phyloP scores from a whole-genome alignment of 345 rosid species.

The Trapa incisa region DNA sequence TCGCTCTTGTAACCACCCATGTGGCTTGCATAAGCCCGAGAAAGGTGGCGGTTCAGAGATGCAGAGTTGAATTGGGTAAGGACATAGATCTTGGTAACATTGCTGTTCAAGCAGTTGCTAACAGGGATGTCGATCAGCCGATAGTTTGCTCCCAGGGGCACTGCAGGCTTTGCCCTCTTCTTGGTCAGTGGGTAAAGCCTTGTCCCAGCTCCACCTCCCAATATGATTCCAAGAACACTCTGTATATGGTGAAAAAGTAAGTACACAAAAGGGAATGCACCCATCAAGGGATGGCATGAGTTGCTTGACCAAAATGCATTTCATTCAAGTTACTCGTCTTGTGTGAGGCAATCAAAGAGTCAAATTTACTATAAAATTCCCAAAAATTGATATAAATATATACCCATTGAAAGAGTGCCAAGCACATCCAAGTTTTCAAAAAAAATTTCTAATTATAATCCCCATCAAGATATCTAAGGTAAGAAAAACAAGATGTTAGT shows the following conservation, averaged over 20 bases:
- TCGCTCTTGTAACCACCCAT: constrained; percentile 97
- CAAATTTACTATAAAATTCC: too few species aligned
- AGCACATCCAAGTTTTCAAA: too few species aligned
- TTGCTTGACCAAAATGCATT: too few species aligned
- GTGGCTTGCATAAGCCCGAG: constrained; percentile 90
- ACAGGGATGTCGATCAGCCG: constrained; percentile 91
- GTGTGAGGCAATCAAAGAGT: too few species aligned
- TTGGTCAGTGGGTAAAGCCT: constrained; percentile 82
- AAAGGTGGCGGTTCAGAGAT: constrained; percentile 86
- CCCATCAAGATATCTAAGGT: too few species aligned
- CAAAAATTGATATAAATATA: too few species aligned
- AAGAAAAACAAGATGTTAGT: too few species aligned
- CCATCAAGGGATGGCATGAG: not conserved
- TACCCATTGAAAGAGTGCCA: too few species aligned
- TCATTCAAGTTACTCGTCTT: too few species aligned
- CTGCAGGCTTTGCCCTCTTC: constrained; percentile 97
- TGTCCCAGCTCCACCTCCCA: constrained; percentile 98
- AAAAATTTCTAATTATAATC: too few species aligned
- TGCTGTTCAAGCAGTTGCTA: constrained; percentile 93
- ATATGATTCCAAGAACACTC: constrained; percentile 90
- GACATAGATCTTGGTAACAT: constrained; percentile 80
- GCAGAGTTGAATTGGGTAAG: constrained; percentile 97
- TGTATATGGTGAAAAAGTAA: constrained; percentile 12
- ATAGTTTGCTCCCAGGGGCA: constrained; percentile 90
- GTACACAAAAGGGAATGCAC: not conserved